Conservation (phyloP, 768 basidiomycete species). For the Hericium erinaceus region DNA sequence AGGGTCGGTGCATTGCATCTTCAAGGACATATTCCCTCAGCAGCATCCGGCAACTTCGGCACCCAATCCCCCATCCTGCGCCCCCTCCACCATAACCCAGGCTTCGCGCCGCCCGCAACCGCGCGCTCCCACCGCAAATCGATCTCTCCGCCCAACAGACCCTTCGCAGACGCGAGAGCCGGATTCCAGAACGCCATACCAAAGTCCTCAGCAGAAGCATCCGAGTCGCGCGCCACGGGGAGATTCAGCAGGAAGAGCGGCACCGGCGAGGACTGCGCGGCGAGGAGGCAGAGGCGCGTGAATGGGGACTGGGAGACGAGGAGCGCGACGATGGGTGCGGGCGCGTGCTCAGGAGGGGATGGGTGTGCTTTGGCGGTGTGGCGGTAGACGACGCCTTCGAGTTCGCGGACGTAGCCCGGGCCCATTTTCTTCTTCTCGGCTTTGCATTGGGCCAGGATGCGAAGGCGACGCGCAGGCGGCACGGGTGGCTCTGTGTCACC, state of each 20-base stretch:
- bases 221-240: constrained; percentile 32
- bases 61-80: constrained; percentile 27
- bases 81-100: constrained; percentile 37
- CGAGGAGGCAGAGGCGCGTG: constrained; percentile 57
- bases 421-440: constrained; percentile 76
- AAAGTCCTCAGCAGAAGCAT: constrained; percentile 12
- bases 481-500: neutral
- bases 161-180: constrained; percentile 44
- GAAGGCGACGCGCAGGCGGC: constrained; percentile 40
- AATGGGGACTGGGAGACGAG: constrained; percentile 78
- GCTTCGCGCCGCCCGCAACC: constrained; percentile 19
- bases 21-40: no score
- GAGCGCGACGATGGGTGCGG: constrained; percentile 49
- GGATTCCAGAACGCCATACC: constrained; percentile 62
- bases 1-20: no score
- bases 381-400: constrained; percentile 78
- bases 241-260: constrained; percentile 78
- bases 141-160: constrained; percentile 49
- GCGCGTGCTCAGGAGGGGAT: neutral
- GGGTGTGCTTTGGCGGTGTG: constrained; percentile 19
- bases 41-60: constrained; percentile 10
- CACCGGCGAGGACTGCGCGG: constrained; percentile 63
- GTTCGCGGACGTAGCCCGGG: constrained; percentile 76
- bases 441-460: constrained; percentile 86
- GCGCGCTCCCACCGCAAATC: constrained; percentile 61